Base-by-base conservation (phyloP, 768 basidiomycete genomes). In the Boletus reticuloceps region DNA sequence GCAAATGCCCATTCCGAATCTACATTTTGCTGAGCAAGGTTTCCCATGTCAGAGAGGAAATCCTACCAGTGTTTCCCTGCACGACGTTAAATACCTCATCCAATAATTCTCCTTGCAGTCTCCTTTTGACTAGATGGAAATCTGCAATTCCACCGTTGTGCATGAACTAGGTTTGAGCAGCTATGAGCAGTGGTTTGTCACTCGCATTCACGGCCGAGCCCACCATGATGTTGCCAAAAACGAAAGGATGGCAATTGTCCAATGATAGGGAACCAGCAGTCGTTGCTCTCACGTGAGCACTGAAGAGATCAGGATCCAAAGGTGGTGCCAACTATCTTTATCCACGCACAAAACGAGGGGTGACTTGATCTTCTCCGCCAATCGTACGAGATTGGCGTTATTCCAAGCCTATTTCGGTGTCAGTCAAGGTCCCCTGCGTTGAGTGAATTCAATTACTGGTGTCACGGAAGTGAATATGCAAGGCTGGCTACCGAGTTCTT, bases 1-100 rank as follows among this genome's bases (percentile, higher is more conserved):
- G 91, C 94, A 68, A 98, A 99, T 6, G 92, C 88, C 94, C 95
- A 98, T 77, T 99, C 95, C 5, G 93, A 95, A 72, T 99, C 96
- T 89, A 45, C 27, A 48, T 39, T 48, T 52, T 42, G 42, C 50
- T 27, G 44, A 34, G 22, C 16, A 41, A 19, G 17, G 32, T 44
- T 31, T 22, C 22, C 12, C 17, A 16, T 32, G 8, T 16, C 10
- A 39, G 19, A 19, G 4, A 40, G 19, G 50, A 34, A 31, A 32
- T 61, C 76, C 50, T 55, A 89, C 91, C 92, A 27, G 97, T 98
- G 65, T 98, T 95, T 51, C 97, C 97, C 53, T 89, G 86, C 2
- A 95, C 94, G 62, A 84, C 80, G 50, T 91, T 79, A 74, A 93
- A 99, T 37, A 93, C 80, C 56, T 87, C 84, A 67, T 99, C 95